Base-by-base conservation (phyloP, 179 eudicot genomes). In the Camellia oleifera region DNA sequence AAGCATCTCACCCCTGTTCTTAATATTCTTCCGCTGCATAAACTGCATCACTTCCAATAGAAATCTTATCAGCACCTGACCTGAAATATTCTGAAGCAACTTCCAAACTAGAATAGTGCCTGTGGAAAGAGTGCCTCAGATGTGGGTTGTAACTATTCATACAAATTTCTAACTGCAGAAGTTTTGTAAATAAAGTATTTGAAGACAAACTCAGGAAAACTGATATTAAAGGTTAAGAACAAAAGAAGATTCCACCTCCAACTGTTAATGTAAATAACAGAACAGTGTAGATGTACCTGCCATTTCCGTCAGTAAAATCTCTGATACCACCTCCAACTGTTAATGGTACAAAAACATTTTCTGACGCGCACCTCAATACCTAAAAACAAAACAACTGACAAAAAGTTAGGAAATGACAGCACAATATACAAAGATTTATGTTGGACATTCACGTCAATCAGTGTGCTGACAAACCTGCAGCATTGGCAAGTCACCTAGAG, bases 311-410 rank as follows among this genome's bases (percentile, higher is more conserved):
- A 77, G 97, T 94, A 79, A 94, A 94, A 87, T 97, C 99, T 83
- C 99, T 87, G 53, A 97, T 97, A 76, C 99, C 99, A 80, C 99
- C 99, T 60, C 99, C 99, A 81, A 96, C 99, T 48, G 98, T 97
- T 82, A 97, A 85, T 66, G 98, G 99, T 75, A 97, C 99, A 84
- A 97, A 97, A 80, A 92, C 94, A 78, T 92, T 94, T 84, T 97
- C 94, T 71, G 99, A 97, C 76, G 97, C 81, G 80, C 81, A 77
- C 81, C 93, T 86, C 87, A 97, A 74, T 62, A 97, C 93, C 99
- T 97, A 84, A 83, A 81, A 23, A 50, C 26, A 80, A 61, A 68
- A 63, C 79, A 77, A 70, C 57, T 18, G 17, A 53, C 14, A 20
- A 18, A 70, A 66, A 45, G 4, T 7, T 60, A 1, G 15, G 12